Percentiles rank a stretch among this genome's conserved stretches.
Conservation (phyloP, 1,284 basidiomycete genomes). For the Fistulinella staudtii region DNA sequence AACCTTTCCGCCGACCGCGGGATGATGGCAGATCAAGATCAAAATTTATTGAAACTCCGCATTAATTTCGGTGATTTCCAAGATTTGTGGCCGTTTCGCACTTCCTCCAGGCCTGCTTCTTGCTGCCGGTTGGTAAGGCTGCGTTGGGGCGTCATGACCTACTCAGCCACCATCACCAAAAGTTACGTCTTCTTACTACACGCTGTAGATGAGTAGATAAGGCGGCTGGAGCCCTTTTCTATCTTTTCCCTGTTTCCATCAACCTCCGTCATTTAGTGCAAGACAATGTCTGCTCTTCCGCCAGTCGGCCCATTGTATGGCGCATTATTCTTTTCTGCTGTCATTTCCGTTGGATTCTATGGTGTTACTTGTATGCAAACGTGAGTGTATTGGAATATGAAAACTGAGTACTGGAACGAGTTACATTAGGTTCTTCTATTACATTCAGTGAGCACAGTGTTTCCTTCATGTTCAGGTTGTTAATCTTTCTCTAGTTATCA, state of each 20-base stretch:
- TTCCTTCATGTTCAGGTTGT: background rate
- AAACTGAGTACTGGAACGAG: background rate
- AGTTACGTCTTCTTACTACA: no score
- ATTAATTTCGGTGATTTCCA: no score
- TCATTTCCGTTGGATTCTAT: conserved; percentile 3
- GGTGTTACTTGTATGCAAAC: conserved; percentile 5
- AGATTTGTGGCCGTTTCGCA: no score
- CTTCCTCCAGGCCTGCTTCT: no score
- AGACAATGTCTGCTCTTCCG: background rate
- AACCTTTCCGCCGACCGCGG: no score
- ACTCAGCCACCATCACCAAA: no score
- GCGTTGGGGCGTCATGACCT: no score
- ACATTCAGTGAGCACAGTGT: conserved; percentile 3
- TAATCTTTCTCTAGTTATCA: background rate
- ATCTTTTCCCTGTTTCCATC: background rate
- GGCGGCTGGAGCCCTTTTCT: no score
- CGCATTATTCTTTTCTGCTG: conserved; percentile 1
- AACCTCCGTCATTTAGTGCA: background rate
- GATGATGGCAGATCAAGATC: no score
- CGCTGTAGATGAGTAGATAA: no score
- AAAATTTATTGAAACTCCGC: background rate
- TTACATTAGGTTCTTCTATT: conserved; percentile 4
- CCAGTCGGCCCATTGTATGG: conserved; percentile 1
- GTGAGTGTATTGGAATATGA: background rate
- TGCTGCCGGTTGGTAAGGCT: no score